Evolutionary conservation across 495 filamentous ascomycete genomes (phyloP).

Genomic region (Thozetella sp.): DNA sequence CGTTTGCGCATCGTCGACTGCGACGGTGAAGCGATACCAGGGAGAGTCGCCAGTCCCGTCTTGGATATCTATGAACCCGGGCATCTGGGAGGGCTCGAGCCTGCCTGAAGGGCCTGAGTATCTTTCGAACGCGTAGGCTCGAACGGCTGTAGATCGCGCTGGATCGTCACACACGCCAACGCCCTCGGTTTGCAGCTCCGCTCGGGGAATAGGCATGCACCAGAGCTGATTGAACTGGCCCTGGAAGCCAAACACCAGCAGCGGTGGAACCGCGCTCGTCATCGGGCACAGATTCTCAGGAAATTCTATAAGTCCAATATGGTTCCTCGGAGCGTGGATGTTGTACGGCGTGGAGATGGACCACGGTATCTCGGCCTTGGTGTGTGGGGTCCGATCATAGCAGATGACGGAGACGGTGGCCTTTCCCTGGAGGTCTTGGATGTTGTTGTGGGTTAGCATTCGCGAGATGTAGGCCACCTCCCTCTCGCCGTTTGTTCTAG

Average conservation of each 20-base stretch:
- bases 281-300: background rate
- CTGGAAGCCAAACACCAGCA: background rate
- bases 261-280: background rate
- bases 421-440: background rate
- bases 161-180: background rate
- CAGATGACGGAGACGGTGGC: background rate
- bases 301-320: background rate
- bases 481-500: background rate
- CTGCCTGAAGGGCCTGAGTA: background rate
- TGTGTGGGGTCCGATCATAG: background rate
- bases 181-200: background rate
- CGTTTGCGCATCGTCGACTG: background rate
- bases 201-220: background rate
- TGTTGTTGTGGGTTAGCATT: background rate
- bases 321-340: background rate
- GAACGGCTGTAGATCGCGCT: background rate
- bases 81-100: background rate
- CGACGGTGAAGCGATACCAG: background rate
- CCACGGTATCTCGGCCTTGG: background rate
- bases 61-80: background rate
- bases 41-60: background rate
- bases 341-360: background rate
- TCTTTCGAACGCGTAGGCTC: background rate
- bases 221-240: background rate
- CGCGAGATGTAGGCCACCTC: background rate